Evolutionary conservation across 495 filamentous ascomycete genomes (phyloP).

Genomic region (Trichocladium uniseriatum): DNA sequence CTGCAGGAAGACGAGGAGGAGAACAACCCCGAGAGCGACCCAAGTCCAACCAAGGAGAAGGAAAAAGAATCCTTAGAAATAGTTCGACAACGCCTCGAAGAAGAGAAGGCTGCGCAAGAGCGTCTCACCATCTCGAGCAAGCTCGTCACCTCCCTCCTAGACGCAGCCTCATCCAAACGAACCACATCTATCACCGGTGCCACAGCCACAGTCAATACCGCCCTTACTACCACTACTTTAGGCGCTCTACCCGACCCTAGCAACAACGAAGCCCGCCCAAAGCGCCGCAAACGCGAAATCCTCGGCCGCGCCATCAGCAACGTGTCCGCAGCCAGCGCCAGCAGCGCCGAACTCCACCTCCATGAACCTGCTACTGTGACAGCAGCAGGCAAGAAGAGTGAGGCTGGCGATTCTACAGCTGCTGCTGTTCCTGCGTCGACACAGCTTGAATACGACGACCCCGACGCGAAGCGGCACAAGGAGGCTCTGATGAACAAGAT

Average conservation of each 20-base stretch:
- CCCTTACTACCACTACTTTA: neutral
- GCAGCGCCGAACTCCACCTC: neutral
- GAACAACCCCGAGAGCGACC: neutral
- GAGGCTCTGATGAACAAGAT: conserved; percentile 16
- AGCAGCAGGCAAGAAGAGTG: neutral
- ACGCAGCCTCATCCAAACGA: conserved; percentile 6
- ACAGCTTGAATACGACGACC: conserved; percentile 41
- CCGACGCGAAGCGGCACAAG: conserved; percentile 25
- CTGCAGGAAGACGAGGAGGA: conserved; percentile 1
- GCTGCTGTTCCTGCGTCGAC: conserved; percentile 25
- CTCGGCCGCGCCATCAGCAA: conserved; percentile 45
- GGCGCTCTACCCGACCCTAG: conserved; percentile 3
- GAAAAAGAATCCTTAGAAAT: neutral
- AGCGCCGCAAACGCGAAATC: conserved; percentile 33
- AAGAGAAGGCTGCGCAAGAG: conserved; percentile 14
- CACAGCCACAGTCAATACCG: neutral
- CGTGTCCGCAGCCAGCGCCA: conserved; percentile 32
- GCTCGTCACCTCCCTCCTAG: conserved; percentile 20
- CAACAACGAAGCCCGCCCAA: neutral
- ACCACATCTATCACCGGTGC: conserved; percentile 1
- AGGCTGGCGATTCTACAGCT: neutral
- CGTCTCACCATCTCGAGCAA: conserved; percentile 23
- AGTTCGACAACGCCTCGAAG: conserved; percentile 4
- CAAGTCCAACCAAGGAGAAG: neutral
- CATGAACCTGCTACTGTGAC: neutral